phyloP scores from a whole-genome alignment of 202 grass and related monocot genomes.

The Hordeum pubiflorum region DNA sequence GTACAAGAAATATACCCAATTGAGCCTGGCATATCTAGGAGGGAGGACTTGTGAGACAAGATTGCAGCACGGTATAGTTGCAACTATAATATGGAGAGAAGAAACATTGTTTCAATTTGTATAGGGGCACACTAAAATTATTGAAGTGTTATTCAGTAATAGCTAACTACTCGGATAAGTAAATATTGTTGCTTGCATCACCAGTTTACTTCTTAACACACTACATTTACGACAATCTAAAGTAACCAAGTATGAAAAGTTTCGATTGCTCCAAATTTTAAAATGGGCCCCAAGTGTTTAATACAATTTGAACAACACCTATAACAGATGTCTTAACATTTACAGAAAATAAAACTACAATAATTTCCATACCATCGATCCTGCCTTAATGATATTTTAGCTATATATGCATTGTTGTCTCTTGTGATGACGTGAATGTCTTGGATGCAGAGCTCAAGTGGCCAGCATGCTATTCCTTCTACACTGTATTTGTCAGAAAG shows the following conservation, averaged over 20 bases:
- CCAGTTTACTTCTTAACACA: not conserved
- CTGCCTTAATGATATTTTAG: not conserved
- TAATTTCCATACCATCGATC: not conserved
- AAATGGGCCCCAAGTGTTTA: not conserved
- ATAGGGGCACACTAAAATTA: not conserved
- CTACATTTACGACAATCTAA: not conserved
- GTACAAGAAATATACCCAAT: not conserved
- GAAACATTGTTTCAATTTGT: not conserved
- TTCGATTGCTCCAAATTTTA: not conserved
- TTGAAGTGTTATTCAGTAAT: not conserved
- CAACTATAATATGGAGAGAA: not conserved
- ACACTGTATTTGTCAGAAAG: not conserved
- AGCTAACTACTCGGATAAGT: not conserved
- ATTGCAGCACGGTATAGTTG: not conserved
- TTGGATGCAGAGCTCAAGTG: not conserved
- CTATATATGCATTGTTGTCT: not conserved
- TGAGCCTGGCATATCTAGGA: not conserved
- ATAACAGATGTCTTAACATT: too few relatives aligned
- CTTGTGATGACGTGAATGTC: not conserved
- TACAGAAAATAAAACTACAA: not conserved
- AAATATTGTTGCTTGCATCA: not conserved
- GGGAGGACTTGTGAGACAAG: not conserved
- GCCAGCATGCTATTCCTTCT: not conserved
- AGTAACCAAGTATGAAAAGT: not conserved
- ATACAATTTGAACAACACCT: not conserved